Evolutionary conservation across 2,329 filamentous ascomycete genomes (phyloP), one percentile per base, ranked within the genome.

Genomic region (Trichoderma koningiopsis): DNA sequence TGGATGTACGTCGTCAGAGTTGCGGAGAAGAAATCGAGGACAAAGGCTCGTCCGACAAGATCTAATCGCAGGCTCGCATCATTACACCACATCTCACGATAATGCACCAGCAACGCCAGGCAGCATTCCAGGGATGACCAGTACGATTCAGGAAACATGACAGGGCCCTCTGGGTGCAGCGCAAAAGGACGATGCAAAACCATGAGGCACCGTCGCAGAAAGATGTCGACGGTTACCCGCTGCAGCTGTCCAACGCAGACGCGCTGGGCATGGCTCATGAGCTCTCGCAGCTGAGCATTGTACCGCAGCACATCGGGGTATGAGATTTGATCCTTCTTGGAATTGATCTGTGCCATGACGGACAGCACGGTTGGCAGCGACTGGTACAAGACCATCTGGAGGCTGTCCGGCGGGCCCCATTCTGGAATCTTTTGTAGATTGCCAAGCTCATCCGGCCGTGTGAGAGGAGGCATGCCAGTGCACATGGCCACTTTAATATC

Each of bases 51-150:
- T 3, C 77, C 78, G 13, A 80, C 76, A 4, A 79, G 72, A 33
- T 79, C 75, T 27, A 77, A 70, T 11, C 76, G 72, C 59, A 75
- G 70, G 29, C 31, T 58, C 11, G 71, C 68, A 14, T 77, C 77
- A 35, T 73, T 72, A 10, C 76, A 74, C 76, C 77, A 79, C 49
- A 80, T 72, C 66, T 80, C 77, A 55, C 78, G 77, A 55, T 79
- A 79, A 68, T 79, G 77, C 56, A 80, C 74, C 4, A 80, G 73
- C 29, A 80, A 72, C 10, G 78, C 77, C 6, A 80, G 75, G 0
- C 78, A 78, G 71, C 78, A 80, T 72, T 79, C 77, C 22, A 80
- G 73, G 8, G 78, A 80, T 22, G 75, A 77, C 77, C 78, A 80
- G 73, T 79, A 79, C 35, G 77, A 77, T 68, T 79, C 77, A 5